These are phyloP conservation scores for Leccinum olivaceopallidum DNA, from an alignment of 768 basidiomycete species.

Conservation along the genomic window DNA sequence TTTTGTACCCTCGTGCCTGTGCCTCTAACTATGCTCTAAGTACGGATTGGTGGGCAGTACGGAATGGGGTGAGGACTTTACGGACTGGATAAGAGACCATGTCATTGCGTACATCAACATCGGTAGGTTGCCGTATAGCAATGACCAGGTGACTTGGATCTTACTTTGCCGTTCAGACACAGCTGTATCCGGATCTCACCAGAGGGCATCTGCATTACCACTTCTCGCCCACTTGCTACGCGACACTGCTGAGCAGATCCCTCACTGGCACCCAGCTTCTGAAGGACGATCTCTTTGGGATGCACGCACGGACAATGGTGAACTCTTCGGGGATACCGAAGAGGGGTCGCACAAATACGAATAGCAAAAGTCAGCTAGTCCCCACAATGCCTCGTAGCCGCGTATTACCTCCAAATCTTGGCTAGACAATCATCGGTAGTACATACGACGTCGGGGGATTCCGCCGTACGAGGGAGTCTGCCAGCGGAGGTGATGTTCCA, in stretches of 20 bases:
- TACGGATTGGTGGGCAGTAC: slow-evolving; percentile 82
- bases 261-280: slow-evolving; percentile 74
- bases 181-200: slow-evolving; percentile 51
- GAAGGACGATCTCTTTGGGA: slow-evolving; percentile 75
- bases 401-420: no score
- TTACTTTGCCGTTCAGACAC: slow-evolving; percentile 40
- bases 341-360: no score
- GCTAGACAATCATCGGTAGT: no score
- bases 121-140: slow-evolving; percentile 36
- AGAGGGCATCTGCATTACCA: slow-evolving; percentile 64
- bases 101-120: slow-evolving; percentile 90
- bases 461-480: no score
- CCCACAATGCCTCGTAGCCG: no score
- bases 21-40: slow-evolving; percentile 28
- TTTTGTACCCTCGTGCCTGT: not conserved
- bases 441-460: no score
- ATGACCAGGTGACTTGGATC: slow-evolving; percentile 38
- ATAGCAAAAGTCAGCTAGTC: no score
- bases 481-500: no score
- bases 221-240: slow-evolving; percentile 79
- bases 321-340: slow-evolving; percentile 35
- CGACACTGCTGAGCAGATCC: slow-evolving; percentile 63
- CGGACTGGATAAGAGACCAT: slow-evolving; percentile 74
- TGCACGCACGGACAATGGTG: slow-evolving; percentile 55
- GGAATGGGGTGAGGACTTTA: slow-evolving; percentile 94